phyloP scores from a whole-genome alignment of 306 rosid species.

The Corylus americana region DNA sequence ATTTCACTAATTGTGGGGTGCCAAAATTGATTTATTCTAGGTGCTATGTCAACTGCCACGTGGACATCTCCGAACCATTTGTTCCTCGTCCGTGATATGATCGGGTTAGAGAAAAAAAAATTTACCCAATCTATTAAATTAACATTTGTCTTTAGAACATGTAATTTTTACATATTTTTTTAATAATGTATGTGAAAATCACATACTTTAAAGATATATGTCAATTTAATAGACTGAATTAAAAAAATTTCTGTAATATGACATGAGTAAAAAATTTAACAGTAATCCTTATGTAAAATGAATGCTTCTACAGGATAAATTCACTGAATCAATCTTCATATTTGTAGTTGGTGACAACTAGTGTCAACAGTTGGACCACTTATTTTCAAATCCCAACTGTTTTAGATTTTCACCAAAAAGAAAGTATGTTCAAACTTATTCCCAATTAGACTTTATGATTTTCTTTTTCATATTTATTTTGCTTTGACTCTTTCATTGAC shows the following conservation, averaged over 20 bases:
- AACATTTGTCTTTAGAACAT: too few relatives aligned
- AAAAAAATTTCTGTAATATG: too few relatives aligned
- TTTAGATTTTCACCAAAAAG: background rate
- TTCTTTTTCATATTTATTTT: background rate
- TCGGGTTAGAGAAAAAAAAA: background rate
- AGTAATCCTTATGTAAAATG: background rate
- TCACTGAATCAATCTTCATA: too few relatives aligned
- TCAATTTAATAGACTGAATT: too few relatives aligned
- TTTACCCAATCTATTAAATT: too few relatives aligned
- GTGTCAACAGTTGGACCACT: too few relatives aligned
- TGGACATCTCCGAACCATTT: conserved; percentile 29
- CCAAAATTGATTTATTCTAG: conserved; percentile 28
- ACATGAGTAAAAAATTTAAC: too few relatives aligned
- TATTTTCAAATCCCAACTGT: background rate
- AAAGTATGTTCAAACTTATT: too few relatives aligned
- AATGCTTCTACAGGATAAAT: background rate
- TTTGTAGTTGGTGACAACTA: too few relatives aligned
- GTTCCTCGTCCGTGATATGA: conserved; percentile 25
- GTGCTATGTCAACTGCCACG: conserved; percentile 23
- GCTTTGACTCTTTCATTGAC: background rate
- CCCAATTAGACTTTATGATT: background rate
- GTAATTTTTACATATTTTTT: too few relatives aligned
- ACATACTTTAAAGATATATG: too few relatives aligned
- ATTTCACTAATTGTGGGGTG: conserved; percentile 17
- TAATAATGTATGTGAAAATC: too few relatives aligned